Evolutionary conservation across 192 early-diverging fungal genomes (phyloP).

Genomic region (Linnemannia hyalina): DNA sequence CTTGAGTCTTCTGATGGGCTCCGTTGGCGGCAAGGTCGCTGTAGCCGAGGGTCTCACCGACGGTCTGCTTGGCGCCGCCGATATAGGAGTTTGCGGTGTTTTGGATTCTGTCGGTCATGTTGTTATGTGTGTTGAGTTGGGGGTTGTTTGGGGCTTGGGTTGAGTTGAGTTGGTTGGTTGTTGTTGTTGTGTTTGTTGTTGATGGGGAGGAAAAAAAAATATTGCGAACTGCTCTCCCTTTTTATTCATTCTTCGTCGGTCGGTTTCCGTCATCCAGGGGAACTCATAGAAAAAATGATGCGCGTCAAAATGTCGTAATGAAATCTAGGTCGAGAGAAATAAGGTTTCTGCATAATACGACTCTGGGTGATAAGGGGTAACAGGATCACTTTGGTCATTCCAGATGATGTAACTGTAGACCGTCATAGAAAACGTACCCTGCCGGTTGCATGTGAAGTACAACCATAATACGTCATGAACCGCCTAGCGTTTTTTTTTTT

Average conservation of each 20-base stretch:
- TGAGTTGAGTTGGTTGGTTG: background rate
- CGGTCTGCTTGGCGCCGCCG: constrained; percentile 37
- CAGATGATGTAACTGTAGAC: background rate
- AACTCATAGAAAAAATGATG: no score
- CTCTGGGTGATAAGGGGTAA: no score
- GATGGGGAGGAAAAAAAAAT: background rate
- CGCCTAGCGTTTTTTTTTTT: background rate
- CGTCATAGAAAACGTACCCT: background rate
- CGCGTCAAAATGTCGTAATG: no score
- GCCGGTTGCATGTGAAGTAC: background rate
- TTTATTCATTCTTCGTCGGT: background rate
- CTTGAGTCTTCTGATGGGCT: constrained; percentile 17
- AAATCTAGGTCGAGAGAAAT: no score
- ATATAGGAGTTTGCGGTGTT: constrained; percentile 43
- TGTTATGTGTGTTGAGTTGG: constrained; percentile 5
- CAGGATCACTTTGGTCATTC: no score
- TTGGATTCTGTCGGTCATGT: constrained; percentile 16
- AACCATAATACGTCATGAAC: no score
- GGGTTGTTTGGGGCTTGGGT: no score
- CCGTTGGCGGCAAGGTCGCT: constrained; percentile 15
- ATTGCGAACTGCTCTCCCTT: background rate
- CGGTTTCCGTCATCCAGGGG: no score
- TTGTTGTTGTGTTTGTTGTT: background rate
- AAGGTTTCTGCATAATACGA: no score
- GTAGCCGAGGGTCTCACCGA: constrained; percentile 31